phyloP scores from a whole-genome alignment of 1,139 yeast genomes.

The Arxiozyma telluris region DNA sequence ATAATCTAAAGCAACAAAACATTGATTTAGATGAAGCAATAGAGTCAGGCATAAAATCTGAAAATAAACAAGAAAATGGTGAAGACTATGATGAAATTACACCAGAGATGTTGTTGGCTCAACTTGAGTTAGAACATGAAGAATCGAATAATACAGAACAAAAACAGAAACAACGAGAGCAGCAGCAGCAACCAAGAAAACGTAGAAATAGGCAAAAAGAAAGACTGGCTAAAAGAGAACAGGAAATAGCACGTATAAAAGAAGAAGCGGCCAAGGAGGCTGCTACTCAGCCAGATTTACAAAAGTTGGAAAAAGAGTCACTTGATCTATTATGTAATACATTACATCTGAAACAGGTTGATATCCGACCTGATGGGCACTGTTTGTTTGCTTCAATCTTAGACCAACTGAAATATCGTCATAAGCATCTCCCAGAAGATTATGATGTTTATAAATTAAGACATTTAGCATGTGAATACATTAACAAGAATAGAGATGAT shows the following conservation, averaged over 20 bases:
- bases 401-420: constrained; percentile 61
- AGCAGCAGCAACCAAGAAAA: constrained; percentile 34
- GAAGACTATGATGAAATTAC: constrained; percentile 39
- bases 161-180: constrained; percentile 13
- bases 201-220: constrained; percentile 76
- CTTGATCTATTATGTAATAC: constrained; percentile 45
- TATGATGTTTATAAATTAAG: constrained; percentile 47
- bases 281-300: constrained; percentile 50
- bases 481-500: constrained; percentile 53
- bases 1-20: not conserved
- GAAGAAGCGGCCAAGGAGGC: constrained; percentile 71
- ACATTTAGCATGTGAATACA: constrained; percentile 54
- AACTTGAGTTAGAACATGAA: constrained; percentile 34
- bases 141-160: constrained; percentile 12
- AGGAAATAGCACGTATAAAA: constrained; percentile 52
- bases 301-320: constrained; percentile 61
- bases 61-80: constrained; percentile 3
- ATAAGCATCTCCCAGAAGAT: constrained; percentile 24
- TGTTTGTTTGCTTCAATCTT: constrained; percentile 80
- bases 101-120: constrained; percentile 58
- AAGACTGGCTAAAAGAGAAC: constrained; percentile 64
- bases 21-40: not conserved
- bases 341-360: constrained; percentile 44
- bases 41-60: constrained; percentile 6
- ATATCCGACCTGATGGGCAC: constrained; percentile 87